Base-by-base conservation (phyloP, 257 asterid genomes). In the Vinca minor region DNA sequence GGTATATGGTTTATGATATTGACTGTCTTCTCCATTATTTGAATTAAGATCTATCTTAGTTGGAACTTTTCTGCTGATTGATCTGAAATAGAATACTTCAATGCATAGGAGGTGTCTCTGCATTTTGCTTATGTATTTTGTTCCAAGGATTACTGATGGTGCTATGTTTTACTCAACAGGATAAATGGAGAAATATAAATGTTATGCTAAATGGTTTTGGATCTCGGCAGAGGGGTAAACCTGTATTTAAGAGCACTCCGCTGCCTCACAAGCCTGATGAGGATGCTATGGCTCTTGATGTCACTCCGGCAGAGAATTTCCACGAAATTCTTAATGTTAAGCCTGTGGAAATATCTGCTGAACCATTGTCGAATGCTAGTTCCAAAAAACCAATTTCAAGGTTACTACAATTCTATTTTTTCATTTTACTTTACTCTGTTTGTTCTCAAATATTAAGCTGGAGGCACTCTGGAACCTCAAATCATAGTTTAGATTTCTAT, bases 101-200 rank as follows among this genome's bases (percentile, higher is more conserved):
- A 29, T 17, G 4, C 9, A 18, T 17, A 31, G 25, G 15, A 55
- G 26, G 13, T 59, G 46, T 25, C 15, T 49, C 18, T 23, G 58
- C 7, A 34, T 20, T 46, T 45, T 75, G 44, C 68, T 45, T 20
- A 1, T 69, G n/a, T n/a, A 23, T 18, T 68, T 34, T 29, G 34
- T 34, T 58, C 45, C 35, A 29, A 45, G 63, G 49, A 39, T 39
- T 55, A 32, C 63, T 60, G 56, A 62, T 47, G 58, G 8, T 14
- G 8, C 68, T 57, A 65, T 35, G 42, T 65, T 65, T 72, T 54
- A 42, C 21, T 62, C 69, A 55, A 69, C 82, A 94, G 99, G 99
- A 94, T 73, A 94, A 94, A 77, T 94, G 95, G 94, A 86, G 99
- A 84, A 94, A 94, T 72, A 75, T 94, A 74, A 87, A 84, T 74